phyloP scores from a whole-genome alignment of 441 rosid species.

The Macaranga tanarius region DNA sequence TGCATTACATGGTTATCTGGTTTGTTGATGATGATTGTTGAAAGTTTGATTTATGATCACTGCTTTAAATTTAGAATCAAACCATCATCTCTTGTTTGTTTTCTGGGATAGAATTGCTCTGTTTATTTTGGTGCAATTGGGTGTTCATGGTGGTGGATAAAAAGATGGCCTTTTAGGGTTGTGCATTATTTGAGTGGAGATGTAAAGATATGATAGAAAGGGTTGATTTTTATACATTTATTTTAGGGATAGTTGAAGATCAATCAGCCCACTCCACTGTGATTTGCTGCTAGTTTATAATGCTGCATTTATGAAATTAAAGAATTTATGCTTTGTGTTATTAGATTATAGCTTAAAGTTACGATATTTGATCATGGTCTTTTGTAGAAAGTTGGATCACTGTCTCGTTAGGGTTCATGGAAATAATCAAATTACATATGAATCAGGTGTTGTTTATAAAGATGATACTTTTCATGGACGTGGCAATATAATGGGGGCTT shows the following conservation, averaged over 20 bases:
- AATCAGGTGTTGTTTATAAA: not conserved
- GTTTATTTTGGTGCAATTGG: slow-evolving; percentile 2
- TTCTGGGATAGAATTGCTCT: not conserved
- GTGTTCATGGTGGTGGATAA: not conserved
- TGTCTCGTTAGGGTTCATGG: slow-evolving; percentile 4
- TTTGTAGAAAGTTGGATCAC: not conserved
- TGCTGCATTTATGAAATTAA: not conserved
- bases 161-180: not conserved
- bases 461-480: not conserved
- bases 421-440: not conserved
- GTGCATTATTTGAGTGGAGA: not conserved
- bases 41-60: not conserved
- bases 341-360: not conserved
- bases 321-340: not conserved
- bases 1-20: slow-evolving; percentile 8
- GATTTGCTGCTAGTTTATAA: not conserved
- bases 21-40: not conserved
- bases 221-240: not conserved
- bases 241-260: not conserved
- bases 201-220: not conserved
- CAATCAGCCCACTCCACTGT: not conserved
- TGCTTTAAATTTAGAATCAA: not conserved
- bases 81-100: not conserved
- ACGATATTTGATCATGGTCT: not conserved
- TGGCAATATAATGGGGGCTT: not conserved